Base-by-base conservation (phyloP, 2,329 filamentous ascomycete genomes). In the Intubia oerlemansii region DNA sequence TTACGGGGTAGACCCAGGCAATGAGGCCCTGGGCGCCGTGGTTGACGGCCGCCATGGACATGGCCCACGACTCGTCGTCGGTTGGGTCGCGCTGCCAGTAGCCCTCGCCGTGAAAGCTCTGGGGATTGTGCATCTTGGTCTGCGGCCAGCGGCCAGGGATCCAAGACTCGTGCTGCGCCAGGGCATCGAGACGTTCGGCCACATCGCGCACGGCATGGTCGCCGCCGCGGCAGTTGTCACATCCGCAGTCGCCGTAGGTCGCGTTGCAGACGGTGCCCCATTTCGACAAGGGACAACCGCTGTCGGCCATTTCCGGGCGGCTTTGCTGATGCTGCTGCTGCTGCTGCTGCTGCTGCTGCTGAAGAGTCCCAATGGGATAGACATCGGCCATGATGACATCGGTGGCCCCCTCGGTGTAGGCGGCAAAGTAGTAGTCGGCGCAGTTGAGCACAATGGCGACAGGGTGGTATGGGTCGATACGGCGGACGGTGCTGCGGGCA, bases 221-320 rank as follows among this genome's bases (percentile, higher is more conserved):
- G n/a, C 42, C 43, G 29, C 60, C 62, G 3, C 44, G 37, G 42
- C 67, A 73, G 43, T 64, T 58, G 41, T 73, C 67, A 44, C 68
- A 73, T 7, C 66, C 67, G 45, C 66, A 70, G 46, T 64, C 60
- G 35, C 66, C 66, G 29, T 68, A 62, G 0, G 66, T 71, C 4
- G 46, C 34, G 43, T 71, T 72, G 42, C 62, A 67, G 0, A 46
- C 43, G 0, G 66, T 72, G 33, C 54, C 51, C 53, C 63, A 72
- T 24, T 56, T 56, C n/a, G n/a, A n/a, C n/a, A n/a, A n/a, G n/a
- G n/a, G n/a, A n/a, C n/a, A n/a, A n/a, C n/a, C n/a, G 7, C 56
- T 63, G 37, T 50, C 65, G 3, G 52, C 59, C 5, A 54, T 46
- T 45, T 69, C 66, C 37, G 62, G 59, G n/a, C n/a, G n/a, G n/a